These are phyloP conservation scores for Trypanosoma lewisi DNA, from an alignment of 208 protist genomes.

Conservation along the genomic window DNA sequence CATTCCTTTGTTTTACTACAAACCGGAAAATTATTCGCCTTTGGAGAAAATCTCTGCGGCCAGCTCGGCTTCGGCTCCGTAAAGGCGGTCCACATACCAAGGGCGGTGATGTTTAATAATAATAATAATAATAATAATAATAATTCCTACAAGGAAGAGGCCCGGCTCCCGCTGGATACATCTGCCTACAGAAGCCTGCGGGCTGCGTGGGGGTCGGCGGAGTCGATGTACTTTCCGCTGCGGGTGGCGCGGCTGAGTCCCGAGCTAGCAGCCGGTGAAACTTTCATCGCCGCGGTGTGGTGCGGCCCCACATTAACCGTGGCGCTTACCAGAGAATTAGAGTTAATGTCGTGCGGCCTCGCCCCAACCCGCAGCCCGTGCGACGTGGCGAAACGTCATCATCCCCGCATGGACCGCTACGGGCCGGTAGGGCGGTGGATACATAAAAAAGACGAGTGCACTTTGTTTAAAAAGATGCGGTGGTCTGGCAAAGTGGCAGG, in stretches of 20 bases:
- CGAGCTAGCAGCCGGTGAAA: slow-evolving; percentile 27
- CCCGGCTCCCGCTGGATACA: slow-evolving; percentile 34
- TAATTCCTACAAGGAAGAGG: too few relatives aligned
- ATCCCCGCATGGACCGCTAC: slow-evolving; percentile 28
- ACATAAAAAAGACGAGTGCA: slow-evolving; percentile 7
- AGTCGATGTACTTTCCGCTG: slow-evolving; percentile 68
- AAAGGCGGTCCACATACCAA: slow-evolving; percentile 34
- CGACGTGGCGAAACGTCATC: not conserved
- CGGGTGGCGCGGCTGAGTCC: slow-evolving; percentile 59
- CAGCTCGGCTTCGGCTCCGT: slow-evolving; percentile 78
- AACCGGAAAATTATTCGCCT: slow-evolving; percentile 72
- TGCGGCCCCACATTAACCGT: slow-evolving; percentile 27
- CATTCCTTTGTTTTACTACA: slow-evolving; percentile 81
- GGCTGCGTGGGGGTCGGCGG: slow-evolving; percentile 57
- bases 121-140: too few relatives aligned
- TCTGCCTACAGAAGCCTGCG: slow-evolving; percentile 50
- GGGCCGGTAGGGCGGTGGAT: slow-evolving; percentile 51
- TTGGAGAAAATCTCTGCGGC: slow-evolving; percentile 77
- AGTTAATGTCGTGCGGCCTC: slow-evolving; percentile 41
- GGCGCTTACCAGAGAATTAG: slow-evolving; percentile 27
- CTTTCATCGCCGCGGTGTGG: slow-evolving; percentile 31
- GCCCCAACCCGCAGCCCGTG: slow-evolving; percentile 19
- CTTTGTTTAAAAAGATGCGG: slow-evolving; percentile 31
- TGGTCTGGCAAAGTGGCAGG: slow-evolving; percentile 36
- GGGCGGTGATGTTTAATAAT: slow-evolving; percentile 29